Evolutionary conservation across 768 basidiomycete genomes (phyloP), one percentile per base, ranked within the genome.

Genomic region (Tephrocybe rancida): DNA sequence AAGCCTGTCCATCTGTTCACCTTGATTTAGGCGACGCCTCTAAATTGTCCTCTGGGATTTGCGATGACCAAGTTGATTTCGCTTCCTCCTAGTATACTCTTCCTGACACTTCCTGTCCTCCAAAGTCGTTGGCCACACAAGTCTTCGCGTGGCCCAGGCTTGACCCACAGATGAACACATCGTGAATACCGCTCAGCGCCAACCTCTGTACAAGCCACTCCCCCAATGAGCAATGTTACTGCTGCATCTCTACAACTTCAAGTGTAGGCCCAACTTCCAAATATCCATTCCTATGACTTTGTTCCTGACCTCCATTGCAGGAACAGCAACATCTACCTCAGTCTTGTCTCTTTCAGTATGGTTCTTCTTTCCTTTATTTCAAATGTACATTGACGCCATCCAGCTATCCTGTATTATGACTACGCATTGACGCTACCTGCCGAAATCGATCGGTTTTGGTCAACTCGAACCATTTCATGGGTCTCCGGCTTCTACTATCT

Each of bases 381-480:
- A 16, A 8, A 37, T 6, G 5, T 30, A 2, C 3, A 26, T 30
- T 42, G 39, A 22, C 19, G 5, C 14, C 18, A 42, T 34, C 1
- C 25, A 78, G 76, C 64, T 3, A 66, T 76, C 52, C 69, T 78
- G 8, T 72, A 77, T 35, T 83, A 82, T 46, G 83, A 84, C 60
- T 82, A 78, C 50, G 21, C 71, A 10, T 64, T 83, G 44, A 84
- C 82, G 0, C 52, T 84, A 0, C 50, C 62, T 1, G 54, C 58
- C 9, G 83, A 84, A 62, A 60, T 77, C 22, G 66, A 70, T 18
- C 67, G 71, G 6, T 80, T 77, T 62, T 84, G 83, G 82, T 58
- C 43, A 8, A 55, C 63, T 41, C 53, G 56, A 6, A 63, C 59
- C 5, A 24, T 72, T 4, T 70, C 68, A 18, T 71, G 68, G 68